Evolutionary conservation across 257 asterid species (phyloP).

Genomic region (Avicennia marina): DNA sequence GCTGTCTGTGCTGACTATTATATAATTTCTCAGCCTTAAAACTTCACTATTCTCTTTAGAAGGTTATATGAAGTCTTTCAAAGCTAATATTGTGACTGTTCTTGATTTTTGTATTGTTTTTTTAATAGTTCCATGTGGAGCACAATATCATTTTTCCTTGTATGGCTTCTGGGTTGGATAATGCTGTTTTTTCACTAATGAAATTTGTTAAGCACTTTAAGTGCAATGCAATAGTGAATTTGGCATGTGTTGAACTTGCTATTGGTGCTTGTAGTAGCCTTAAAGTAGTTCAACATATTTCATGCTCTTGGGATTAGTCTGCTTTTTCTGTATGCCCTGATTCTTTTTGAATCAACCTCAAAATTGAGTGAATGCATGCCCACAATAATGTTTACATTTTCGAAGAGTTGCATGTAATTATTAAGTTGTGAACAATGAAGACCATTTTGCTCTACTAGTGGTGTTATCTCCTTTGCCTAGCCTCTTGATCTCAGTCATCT

Average conservation of each 20-base stretch:
- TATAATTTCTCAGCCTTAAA: background rate
- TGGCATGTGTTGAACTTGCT: background rate
- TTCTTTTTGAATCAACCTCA: slow-evolving; percentile 1
- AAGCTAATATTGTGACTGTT: background rate
- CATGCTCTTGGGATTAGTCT: background rate
- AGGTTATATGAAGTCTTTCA: background rate
- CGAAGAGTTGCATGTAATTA: background rate
- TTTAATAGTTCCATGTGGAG: background rate
- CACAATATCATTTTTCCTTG: background rate
- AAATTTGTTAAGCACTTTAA: background rate
- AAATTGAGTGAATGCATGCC: slow-evolving; percentile 3
- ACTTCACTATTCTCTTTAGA: slow-evolving; percentile 1
- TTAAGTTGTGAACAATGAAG: slow-evolving; percentile 6
- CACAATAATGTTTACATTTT: background rate
- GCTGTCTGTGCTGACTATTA: background rate
- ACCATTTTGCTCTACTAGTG: background rate
- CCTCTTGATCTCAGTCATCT: slow-evolving; percentile 6
- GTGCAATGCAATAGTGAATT: background rate
- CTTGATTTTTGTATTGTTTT: background rate
- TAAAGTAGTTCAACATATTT: background rate
- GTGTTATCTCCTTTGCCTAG: slow-evolving; percentile 4
- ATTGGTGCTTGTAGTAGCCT: background rate
- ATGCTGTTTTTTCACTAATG: background rate
- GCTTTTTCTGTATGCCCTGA: background rate
- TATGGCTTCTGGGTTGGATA: background rate